These are phyloP conservation scores for Lophium mytilinum DNA, from an alignment of 495 filamentous ascomycete genomes.

Conservation along the genomic window DNA sequence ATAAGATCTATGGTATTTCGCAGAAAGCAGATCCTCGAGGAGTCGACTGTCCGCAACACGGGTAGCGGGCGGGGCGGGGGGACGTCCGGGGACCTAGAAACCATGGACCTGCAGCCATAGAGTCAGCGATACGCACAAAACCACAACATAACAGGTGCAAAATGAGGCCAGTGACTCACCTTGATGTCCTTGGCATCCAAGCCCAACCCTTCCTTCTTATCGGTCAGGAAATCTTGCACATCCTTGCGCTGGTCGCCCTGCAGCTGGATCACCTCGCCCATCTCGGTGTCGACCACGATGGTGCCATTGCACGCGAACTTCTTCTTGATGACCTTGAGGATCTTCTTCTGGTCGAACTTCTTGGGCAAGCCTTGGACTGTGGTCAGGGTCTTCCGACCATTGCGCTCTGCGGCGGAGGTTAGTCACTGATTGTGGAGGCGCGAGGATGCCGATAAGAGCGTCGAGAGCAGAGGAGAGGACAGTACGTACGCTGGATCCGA, in stretches of 20 bases:
- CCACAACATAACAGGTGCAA: background rate
- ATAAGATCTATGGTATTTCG: background rate
- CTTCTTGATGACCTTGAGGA: conserved; percentile 99
- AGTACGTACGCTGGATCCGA: conserved; percentile 90
- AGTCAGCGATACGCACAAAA: background rate
- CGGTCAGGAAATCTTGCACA: conserved; percentile 92
- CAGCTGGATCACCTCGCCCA: conserved; percentile 99
- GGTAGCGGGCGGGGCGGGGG: conserved; percentile 23
- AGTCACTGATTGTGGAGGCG: conserved; percentile 2
- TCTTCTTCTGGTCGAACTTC: conserved; percentile 99
- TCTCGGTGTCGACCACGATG: conserved; percentile 91
- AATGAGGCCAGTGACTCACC: conserved; percentile 38
- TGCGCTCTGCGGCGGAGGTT: conserved; percentile 64
- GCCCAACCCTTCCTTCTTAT: conserved; percentile 87
- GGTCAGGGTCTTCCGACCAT: conserved; percentile 99
- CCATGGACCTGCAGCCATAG: conserved; percentile 58
- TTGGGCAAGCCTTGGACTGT: conserved; percentile 96
- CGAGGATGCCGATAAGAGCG: background rate
- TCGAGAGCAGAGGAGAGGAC: background rate
- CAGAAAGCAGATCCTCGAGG: background rate
- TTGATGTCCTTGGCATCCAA: conserved; percentile 97
- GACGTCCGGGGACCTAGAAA: conserved; percentile 48
- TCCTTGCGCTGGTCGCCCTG: conserved; percentile 98
- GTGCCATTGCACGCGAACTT: conserved; percentile 99
- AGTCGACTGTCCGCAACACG: background rate